Percentiles rank a stretch among this genome's conserved stretches.
phyloP scores from a whole-genome alignment of 108 stramenopile genomes.

The Nannochloropsis oceanica region DNA sequence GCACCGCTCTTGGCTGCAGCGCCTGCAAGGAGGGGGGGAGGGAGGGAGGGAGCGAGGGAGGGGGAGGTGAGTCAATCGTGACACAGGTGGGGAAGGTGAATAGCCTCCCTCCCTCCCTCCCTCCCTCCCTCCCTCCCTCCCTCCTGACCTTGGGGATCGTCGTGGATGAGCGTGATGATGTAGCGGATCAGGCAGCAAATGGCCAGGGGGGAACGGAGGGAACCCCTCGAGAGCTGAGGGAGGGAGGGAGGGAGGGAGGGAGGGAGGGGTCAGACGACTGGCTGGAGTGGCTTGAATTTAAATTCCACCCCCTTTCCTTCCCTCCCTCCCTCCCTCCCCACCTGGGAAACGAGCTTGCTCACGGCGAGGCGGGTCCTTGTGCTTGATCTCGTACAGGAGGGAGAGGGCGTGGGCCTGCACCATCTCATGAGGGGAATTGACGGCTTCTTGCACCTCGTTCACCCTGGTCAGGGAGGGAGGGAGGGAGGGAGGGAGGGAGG shows the following conservation, averaged over 20 bases:
- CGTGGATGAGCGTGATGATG: constrained; percentile 54
- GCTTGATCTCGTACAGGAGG: constrained; percentile 95
- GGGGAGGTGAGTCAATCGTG: too few species aligned
- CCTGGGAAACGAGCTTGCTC: constrained; percentile 66
- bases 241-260: not conserved
- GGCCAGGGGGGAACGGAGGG: not conserved
- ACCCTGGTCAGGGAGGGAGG: not conserved
- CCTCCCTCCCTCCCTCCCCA: not conserved
- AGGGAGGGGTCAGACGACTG: not conserved
- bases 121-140: not conserved
- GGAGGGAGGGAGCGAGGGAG: not conserved
- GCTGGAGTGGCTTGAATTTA: not conserved
- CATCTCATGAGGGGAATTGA: constrained; percentile 78
- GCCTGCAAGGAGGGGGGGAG: not conserved
- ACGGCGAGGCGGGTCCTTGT: constrained; percentile 88
- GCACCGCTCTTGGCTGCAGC: not conserved
- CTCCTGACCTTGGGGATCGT: constrained; percentile 13
- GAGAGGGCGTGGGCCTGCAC: constrained; percentile 97
- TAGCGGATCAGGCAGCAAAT: constrained; percentile 82
- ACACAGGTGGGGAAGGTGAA: not conserved
- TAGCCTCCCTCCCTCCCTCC: not conserved
- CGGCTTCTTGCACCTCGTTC: constrained; percentile 69
- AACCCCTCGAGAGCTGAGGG: constrained; percentile 47
- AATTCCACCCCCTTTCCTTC: not conserved
- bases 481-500: not conserved